Percentiles rank a stretch among this genome's conserved stretches.
Conservation (phyloP, 805 yeast species). For the Schwanniomyces polymorphus region DNA sequence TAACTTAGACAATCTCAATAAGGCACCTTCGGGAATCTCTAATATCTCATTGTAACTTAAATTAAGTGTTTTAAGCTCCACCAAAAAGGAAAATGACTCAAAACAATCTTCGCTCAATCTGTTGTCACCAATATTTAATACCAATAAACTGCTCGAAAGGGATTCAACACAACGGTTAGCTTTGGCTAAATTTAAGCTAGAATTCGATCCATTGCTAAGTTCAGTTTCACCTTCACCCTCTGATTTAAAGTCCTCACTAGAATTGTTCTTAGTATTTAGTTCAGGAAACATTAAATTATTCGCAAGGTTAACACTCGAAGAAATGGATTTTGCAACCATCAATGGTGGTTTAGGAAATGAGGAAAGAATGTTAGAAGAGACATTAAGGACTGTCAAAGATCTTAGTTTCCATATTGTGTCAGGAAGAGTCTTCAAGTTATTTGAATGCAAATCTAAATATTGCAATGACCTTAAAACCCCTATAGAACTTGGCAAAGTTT, state of each 20-base stretch:
- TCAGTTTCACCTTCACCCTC: constrained; percentile 3
- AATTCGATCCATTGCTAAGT: constrained; percentile 4
- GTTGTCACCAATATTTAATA: constrained; percentile 77
- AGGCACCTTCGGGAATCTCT: constrained; percentile 78
- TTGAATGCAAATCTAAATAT: constrained; percentile 77
- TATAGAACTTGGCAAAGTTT: constrained; percentile 65
- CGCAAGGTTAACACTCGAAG: constrained; percentile 27
- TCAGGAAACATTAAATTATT: constrained; percentile 4
- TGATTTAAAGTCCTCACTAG: neutral
- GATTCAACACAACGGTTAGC: constrained; percentile 12
- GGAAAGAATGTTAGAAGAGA: constrained; percentile 70
- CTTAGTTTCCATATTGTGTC: constrained; percentile 64
- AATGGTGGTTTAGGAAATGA: constrained; percentile 55
- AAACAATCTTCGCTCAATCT: constrained; percentile 76
- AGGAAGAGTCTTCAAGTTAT: constrained; percentile 72
- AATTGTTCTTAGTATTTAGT: neutral
- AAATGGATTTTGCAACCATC: constrained; percentile 29
- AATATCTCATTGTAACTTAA: constrained; percentile 80
- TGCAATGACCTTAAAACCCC: constrained; percentile 60
- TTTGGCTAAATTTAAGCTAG: constrained; percentile 4
- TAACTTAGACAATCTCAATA: constrained; percentile 55
- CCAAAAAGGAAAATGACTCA: constrained; percentile 60
- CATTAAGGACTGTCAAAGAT: constrained; percentile 59
- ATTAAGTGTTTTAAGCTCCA: constrained; percentile 62
- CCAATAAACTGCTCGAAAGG: constrained; percentile 51